Evolutionary conservation across 2,329 filamentous ascomycete species (phyloP).

Genomic region (Chaetomiaceae sp.): DNA sequence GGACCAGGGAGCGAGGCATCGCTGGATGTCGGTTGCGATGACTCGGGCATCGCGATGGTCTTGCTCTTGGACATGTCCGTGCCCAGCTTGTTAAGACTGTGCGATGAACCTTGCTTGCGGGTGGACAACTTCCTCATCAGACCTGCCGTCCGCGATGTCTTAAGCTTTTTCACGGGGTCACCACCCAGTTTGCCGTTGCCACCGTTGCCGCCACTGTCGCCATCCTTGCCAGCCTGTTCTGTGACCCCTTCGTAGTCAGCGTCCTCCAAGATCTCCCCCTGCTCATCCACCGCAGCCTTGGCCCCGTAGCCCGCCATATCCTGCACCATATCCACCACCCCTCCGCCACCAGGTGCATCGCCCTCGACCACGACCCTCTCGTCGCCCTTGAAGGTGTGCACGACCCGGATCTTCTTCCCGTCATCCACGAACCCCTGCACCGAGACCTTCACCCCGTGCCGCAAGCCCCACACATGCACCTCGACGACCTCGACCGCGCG

Average conservation of each 20-base stretch:
- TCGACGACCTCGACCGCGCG: constrained; percentile 78
- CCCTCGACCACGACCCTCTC: constrained; percentile 67
- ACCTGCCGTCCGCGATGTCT: constrained; percentile 10
- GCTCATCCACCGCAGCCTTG: constrained; percentile 21
- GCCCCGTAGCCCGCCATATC: constrained; percentile 43
- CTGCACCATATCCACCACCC: constrained; percentile 46
- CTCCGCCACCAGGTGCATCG: constrained; percentile 42
- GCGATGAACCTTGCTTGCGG: constrained; percentile 13
- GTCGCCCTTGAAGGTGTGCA: constrained; percentile 70
- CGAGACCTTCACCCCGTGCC: constrained; percentile 80
- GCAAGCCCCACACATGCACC: constrained; percentile 81
- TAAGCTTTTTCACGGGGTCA: constrained; percentile 18
- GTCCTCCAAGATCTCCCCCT: constrained; percentile 26
- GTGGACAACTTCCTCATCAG: constrained; percentile 24
- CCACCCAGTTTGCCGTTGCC: constrained; percentile 19
- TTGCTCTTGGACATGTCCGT: constrained; percentile 22
- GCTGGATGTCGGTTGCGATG: constrained; percentile 12
- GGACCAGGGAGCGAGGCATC: background rate
- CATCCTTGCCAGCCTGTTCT: background rate
- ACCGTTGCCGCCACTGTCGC: constrained; percentile 3
- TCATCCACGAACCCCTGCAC: constrained; percentile 85
- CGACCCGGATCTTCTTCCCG: constrained; percentile 75
- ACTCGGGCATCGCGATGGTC: constrained; percentile 25
- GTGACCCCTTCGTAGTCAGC: constrained; percentile 31
- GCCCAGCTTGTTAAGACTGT: constrained; percentile 17